Base-by-base conservation (phyloP, 805 yeast genomes). In the Metschnikowia matae region DNA sequence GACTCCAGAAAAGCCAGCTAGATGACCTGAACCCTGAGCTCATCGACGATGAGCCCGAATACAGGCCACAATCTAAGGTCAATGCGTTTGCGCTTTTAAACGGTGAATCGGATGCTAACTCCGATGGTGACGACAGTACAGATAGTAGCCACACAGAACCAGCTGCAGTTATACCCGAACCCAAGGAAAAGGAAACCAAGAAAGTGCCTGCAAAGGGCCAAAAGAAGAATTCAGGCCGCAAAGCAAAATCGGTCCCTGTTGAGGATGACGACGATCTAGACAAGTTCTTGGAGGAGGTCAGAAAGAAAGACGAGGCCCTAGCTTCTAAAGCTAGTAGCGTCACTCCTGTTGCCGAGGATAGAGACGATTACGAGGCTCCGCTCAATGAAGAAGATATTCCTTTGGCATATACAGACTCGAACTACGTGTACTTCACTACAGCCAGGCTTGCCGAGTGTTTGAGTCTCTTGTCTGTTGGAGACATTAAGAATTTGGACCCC, bases 401-500 rank as follows among this genome's bases (percentile, higher is more conserved):
- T 1, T 58, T 60, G 31, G 58, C 60, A 4, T 69, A 71, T 23
- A 70, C 72, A 34, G 80, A 75, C 43, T 72, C 80, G 5, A 78
- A 80, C 55, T 65, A 60, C 58, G 60, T 71, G 45, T 65, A 62
- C 51, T 79, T 80, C 60, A 83, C 85, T 0, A 62, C 77, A 5
- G 59, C 61, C 3, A 73, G 79, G 49, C 74, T 82, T 46, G 60
- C 66, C 40, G 60, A 65, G 33, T 63, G 74, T 11, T 59, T 77
- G 2, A 62, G 68, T 1, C 62, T 81, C 7, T 62, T 85, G 13
- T 66, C 75, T 14, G 64, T 84, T 3, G 63, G 62, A 3, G 67
- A 77, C 29, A 59, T 75, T 3, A 77, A 77, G 50, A 78, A 82
- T 51, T 69, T 89, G 41, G 92, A 88, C 62, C 86, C 92, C 1